Percentiles rank a stretch among this genome's conserved stretches.
phyloP scores from a whole-genome alignment of 768 basidiomycete species.

The Rhodotorula graminis region DNA sequence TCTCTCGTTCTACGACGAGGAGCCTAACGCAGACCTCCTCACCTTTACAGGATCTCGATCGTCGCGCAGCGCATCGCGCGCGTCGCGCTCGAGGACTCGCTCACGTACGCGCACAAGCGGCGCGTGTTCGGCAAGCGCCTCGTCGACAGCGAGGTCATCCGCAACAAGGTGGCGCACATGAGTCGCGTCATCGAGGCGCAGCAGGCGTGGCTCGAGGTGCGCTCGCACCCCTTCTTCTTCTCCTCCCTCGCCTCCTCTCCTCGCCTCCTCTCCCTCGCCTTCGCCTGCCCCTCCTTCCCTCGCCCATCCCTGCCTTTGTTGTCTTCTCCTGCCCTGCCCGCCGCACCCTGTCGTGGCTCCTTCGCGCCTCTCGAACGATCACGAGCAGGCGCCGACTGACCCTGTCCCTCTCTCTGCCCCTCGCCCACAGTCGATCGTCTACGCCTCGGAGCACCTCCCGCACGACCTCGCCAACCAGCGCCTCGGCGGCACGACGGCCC shows the following conservation, averaged over 20 bases:
- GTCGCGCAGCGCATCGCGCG: conserved; percentile 36
- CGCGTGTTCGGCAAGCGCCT: conserved; percentile 39
- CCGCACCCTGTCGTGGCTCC: too few relatives aligned
- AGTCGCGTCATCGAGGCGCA: conserved; percentile 32
- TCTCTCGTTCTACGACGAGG: too few relatives aligned
- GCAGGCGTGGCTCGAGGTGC: conserved; percentile 43
- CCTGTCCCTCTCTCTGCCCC: too few relatives aligned
- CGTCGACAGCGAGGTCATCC: conserved; percentile 40
- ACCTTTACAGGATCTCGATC: conserved; percentile 15
- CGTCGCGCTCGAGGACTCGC: conserved; percentile 37
- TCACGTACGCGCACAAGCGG: conserved; percentile 34
- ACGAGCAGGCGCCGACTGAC: too few relatives aligned
- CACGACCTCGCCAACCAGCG: conserved; percentile 29
- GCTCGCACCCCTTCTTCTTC: neutral
- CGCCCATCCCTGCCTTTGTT: neutral
- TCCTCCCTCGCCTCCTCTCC: too few relatives aligned
- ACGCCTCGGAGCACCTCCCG: conserved; percentile 29
- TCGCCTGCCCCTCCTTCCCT: too few relatives aligned
- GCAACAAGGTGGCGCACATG: conserved; percentile 42
- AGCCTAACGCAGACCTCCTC: too few relatives aligned
- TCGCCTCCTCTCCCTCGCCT: too few relatives aligned
- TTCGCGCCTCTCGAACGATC: too few relatives aligned
- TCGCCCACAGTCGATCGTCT: conserved; percentile 29
- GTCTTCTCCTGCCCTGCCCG: too few relatives aligned
- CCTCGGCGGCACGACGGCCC: conserved; percentile 41